Evolutionary conservation across 108 stramenopile genomes (phyloP).

Genomic region (Chaetoceros muelleri): DNA sequence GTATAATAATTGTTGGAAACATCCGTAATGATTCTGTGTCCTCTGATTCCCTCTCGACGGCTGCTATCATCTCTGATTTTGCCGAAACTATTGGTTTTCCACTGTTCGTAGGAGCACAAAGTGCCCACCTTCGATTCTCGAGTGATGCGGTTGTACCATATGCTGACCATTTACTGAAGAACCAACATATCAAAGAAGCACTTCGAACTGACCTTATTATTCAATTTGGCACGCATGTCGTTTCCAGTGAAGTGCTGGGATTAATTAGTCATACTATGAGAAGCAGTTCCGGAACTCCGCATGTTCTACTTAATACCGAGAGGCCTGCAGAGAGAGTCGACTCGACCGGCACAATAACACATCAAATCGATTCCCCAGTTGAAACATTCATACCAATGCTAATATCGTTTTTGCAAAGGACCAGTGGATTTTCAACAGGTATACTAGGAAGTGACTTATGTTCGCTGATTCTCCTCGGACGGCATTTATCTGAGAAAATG

Average conservation of each 20-base stretch:
- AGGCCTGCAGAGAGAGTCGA: conserved; percentile 53
- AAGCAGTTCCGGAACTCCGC: conserved; percentile 15
- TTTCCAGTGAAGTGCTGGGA: conserved; percentile 66
- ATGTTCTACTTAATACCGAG: conserved; percentile 59
- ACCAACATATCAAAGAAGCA: conserved; percentile 37
- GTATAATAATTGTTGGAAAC: conserved; percentile 75
- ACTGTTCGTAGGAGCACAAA: conserved; percentile 63
- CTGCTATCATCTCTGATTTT: conserved; percentile 42
- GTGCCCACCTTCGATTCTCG: conserved; percentile 42
- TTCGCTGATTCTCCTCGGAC: conserved; percentile 47
- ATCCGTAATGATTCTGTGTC: conserved; percentile 17
- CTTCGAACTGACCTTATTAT: conserved; percentile 79
- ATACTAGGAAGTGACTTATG: conserved; percentile 40
- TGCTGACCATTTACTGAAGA: conserved; percentile 70
- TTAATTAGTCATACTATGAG: conserved; percentile 30
- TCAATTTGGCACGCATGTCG: conserved; percentile 76
- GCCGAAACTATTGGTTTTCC: conserved; percentile 60
- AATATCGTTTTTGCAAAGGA: conserved; percentile 5
- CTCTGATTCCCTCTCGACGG: conserved; percentile 17
- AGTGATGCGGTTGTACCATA: conserved; percentile 51
- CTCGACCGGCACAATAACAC: conserved; percentile 57
- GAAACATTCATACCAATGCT: conserved; percentile 15
- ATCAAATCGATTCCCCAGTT: conserved; percentile 40
- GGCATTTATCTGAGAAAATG: conserved; percentile 38
- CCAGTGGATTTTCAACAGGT: neutral